These are phyloP conservation scores for Umbilicaria muhlenbergii DNA, from an alignment of 495 filamentous ascomycete species.

Conservation along the genomic window DNA sequence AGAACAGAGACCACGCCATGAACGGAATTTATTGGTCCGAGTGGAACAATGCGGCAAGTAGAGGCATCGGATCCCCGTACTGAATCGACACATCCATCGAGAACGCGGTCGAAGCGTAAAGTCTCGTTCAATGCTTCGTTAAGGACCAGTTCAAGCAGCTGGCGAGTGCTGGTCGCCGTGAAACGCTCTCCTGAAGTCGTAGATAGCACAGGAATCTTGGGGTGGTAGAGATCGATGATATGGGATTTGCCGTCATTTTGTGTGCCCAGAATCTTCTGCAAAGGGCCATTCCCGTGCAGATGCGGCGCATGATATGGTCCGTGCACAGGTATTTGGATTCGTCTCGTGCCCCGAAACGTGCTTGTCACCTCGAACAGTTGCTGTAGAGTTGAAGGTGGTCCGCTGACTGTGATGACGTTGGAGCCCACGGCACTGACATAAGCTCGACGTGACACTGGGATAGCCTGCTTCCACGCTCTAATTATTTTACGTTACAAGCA, in stretches of 20 bases:
- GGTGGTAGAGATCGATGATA: slow-evolving; percentile 20
- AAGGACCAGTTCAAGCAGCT: slow-evolving; percentile 35
- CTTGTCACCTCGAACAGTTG: slow-evolving; percentile 37
- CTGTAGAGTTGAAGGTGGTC: slow-evolving; percentile 50
- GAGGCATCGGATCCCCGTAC: slow-evolving; percentile 13
- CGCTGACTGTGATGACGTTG: slow-evolving; percentile 60
- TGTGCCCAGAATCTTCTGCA: slow-evolving; percentile 2
- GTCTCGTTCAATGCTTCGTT: slow-evolving; percentile 43
- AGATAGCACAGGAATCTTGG: slow-evolving; percentile 43
- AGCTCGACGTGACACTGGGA: slow-evolving; percentile 42
- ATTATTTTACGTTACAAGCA: slow-evolving; percentile 1
- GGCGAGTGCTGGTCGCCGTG: slow-evolving; percentile 26
- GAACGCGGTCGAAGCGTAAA: slow-evolving; percentile 40
- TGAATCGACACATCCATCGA: slow-evolving; percentile 32
- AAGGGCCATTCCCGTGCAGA: slow-evolving; percentile 33
- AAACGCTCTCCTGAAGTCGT: slow-evolving; percentile 35
- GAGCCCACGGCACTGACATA: slow-evolving; percentile 63
- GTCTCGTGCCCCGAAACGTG: slow-evolving; percentile 36
- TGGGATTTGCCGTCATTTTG: neutral
- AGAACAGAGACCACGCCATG: slow-evolving; percentile 19
- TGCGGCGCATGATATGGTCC: slow-evolving; percentile 73
- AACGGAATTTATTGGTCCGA: slow-evolving; percentile 29
- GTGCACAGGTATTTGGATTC: slow-evolving; percentile 51
- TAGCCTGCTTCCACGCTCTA: slow-evolving; percentile 22
- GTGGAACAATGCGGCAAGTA: slow-evolving; percentile 34